phyloP scores from a whole-genome alignment of 2,329 filamentous ascomycete species.

The Cucurbitaria berberidis region DNA sequence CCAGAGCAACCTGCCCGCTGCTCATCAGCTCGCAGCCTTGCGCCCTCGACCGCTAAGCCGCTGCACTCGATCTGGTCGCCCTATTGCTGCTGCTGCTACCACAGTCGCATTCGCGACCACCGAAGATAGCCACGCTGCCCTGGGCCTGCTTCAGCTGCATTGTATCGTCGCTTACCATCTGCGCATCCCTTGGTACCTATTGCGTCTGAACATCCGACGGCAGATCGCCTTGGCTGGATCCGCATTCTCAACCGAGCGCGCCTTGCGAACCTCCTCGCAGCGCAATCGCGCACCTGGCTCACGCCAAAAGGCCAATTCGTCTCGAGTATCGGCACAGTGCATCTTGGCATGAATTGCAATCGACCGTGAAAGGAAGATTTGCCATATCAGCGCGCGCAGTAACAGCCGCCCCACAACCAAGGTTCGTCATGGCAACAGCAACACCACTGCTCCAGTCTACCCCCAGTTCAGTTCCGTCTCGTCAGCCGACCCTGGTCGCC shows the following conservation, averaged over 20 bases:
- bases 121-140: slow-evolving; percentile 3
- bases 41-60: slow-evolving; percentile 19
- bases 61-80: slow-evolving; percentile 19
- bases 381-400: slow-evolving; percentile 16
- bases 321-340: slow-evolving; percentile 17
- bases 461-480: neutral
- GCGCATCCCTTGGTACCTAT: slow-evolving; percentile 9
- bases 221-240: slow-evolving; percentile 18
- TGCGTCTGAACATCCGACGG: slow-evolving; percentile 15
- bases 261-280: slow-evolving; percentile 7
- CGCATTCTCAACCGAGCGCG: slow-evolving; percentile 17
- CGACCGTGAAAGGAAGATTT: slow-evolving; percentile 4
- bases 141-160: slow-evolving; percentile 2
- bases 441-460: neutral
- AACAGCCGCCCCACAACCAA: slow-evolving; percentile 24
- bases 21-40: slow-evolving; percentile 28
- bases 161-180: neutral
- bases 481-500: neutral
- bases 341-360: slow-evolving; percentile 19
- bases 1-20: neutral
- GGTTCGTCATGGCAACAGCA: slow-evolving; percentile 23
- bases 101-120: slow-evolving; percentile 12
- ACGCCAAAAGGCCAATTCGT: slow-evolving; percentile 9
- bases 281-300: slow-evolving; percentile 27
- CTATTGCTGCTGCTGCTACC: slow-evolving; percentile 16